Percentiles rank a stretch among this genome's conserved stretches.
Conservation (phyloP, 352 stramenopile genomes). For the Thraustochytrium striatum region DNA sequence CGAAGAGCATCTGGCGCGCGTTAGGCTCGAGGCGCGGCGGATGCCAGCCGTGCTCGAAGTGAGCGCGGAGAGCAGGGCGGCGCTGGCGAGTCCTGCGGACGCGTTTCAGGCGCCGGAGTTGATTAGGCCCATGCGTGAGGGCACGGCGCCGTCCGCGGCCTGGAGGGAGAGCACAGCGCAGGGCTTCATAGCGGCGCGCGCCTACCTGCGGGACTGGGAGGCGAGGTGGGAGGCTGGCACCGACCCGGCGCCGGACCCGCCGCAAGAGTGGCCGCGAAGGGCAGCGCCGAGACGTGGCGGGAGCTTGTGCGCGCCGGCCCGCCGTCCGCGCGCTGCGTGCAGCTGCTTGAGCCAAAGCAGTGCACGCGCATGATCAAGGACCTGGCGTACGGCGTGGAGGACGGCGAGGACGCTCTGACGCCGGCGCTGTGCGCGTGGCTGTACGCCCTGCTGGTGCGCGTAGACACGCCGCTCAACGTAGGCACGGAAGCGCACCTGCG, state of each 20-base stretch:
- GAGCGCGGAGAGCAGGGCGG: background rate
- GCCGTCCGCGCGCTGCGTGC: background rate
- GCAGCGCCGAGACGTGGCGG: background rate
- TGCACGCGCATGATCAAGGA: constrained; percentile 29
- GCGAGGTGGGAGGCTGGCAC: no score
- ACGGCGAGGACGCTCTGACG: background rate
- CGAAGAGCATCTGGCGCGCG: constrained; percentile 26
- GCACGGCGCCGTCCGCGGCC: background rate
- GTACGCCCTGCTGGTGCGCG: constrained; percentile 10
- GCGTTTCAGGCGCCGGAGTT: background rate
- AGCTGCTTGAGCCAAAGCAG: constrained; percentile 15
- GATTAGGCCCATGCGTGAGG: background rate
- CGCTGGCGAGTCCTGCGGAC: background rate
- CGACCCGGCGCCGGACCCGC: background rate
- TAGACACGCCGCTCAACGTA: constrained; percentile 18
- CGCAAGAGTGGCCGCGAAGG: background rate
- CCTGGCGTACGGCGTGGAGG: background rate
- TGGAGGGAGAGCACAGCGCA: constrained; percentile 21
- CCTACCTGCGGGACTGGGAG: background rate
- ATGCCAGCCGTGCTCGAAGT: background rate
- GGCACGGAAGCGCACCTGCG: constrained; percentile 23
- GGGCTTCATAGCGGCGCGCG: constrained; percentile 2
- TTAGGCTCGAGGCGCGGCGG: background rate
- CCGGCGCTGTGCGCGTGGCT: background rate
- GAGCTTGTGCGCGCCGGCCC: background rate